These are phyloP conservation scores for Zygotorulaspora danielsina DNA, from an alignment of 805 yeast species.

Conservation along the genomic window DNA sequence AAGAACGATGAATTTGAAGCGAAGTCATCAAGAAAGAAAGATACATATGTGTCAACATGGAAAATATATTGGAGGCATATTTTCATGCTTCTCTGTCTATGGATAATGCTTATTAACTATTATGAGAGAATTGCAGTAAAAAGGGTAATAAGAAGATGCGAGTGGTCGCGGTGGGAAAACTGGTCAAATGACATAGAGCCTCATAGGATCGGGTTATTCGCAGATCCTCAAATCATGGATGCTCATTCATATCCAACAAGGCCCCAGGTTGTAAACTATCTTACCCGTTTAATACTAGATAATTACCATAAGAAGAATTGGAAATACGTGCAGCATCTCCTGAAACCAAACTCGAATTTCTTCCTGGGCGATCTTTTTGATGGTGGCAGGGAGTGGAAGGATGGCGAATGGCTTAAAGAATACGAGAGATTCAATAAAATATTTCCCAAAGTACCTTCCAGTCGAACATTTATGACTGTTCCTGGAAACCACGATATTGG, in stretches of 20 bases:
- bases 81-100: constrained; percentile 31
- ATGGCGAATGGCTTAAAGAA: constrained; percentile 66
- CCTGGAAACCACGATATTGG: constrained; percentile 99
- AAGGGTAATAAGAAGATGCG: constrained; percentile 44
- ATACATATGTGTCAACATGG: neutral
- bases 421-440: constrained; percentile 60
- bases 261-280: constrained; percentile 44
- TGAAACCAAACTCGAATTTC: constrained; percentile 71
- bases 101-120: constrained; percentile 47
- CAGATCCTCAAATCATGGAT: constrained; percentile 95
- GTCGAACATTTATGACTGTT: constrained; percentile 42
- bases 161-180: constrained; percentile 65
- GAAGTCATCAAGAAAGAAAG: neutral
- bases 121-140: constrained; percentile 51
- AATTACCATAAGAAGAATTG: constrained; percentile 76
- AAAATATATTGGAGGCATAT: constrained; percentile 27
- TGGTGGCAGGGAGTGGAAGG: constrained; percentile 88
- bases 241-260: constrained; percentile 79
- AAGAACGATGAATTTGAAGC: constrained; percentile 7
- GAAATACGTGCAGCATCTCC: constrained; percentile 48
- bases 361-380: constrained; percentile 92
- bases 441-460: constrained; percentile 53
- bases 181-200: constrained; percentile 44
- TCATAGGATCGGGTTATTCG: constrained; percentile 59
- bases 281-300: constrained; percentile 66